Conservation (phyloP, 2,329 filamentous ascomycete genomes). For the Diatrype stigma region DNA sequence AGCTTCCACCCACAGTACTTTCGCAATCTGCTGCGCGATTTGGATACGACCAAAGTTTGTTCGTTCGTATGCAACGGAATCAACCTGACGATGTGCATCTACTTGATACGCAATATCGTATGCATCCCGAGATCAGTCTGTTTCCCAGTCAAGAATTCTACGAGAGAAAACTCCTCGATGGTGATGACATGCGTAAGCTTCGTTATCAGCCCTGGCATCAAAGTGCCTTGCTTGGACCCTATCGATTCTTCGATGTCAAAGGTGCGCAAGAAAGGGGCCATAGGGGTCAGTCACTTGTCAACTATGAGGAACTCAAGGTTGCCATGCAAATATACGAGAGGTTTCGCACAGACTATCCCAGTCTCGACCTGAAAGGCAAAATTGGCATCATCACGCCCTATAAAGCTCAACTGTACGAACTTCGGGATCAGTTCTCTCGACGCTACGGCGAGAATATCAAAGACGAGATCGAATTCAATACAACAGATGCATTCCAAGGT, state of each 20-base stretch:
- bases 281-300: conserved; percentile 85
- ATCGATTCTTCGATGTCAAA: conserved; percentile 94
- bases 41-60: conserved; percentile 96
- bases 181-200: conserved; percentile 72
- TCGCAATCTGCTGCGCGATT: conserved; percentile 89
- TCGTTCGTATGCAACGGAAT: conserved; percentile 96
- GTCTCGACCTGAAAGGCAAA: conserved; percentile 70
- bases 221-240: conserved; percentile 77
- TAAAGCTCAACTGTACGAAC: conserved; percentile 81
- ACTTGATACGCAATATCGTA: conserved; percentile 96
- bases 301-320: conserved; percentile 79
- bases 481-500: conserved; percentile 95
- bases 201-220: conserved; percentile 82
- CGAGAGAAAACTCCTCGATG: conserved; percentile 80
- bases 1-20: conserved; percentile 90
- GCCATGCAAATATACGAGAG: conserved; percentile 82
- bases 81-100: conserved; percentile 84
- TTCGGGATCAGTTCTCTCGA: conserved; percentile 69
- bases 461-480: conserved; percentile 91
- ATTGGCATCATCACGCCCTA: conserved; percentile 98
- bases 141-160: conserved; percentile 94
- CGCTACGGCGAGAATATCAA: conserved; percentile 72
- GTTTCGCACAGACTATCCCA: conserved; percentile 66
- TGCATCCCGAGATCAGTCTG: conserved; percentile 93
- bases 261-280: conserved; percentile 79